These are phyloP conservation scores for Endotrypanum monterogeii DNA, from an alignment of 208 protist genomes.

Conservation along the genomic window DNA sequence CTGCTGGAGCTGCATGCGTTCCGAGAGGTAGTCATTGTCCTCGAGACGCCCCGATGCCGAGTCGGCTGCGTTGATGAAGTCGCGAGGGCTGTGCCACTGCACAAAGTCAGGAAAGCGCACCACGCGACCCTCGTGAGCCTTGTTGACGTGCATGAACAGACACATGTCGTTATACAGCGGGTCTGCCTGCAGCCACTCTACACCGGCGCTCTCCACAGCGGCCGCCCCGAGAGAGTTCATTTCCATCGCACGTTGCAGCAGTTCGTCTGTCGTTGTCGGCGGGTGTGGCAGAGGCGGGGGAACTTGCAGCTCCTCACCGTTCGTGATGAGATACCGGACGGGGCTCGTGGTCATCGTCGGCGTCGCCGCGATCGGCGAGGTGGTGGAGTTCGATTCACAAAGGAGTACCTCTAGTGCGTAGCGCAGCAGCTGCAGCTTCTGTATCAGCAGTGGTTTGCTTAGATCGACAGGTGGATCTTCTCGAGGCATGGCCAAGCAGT, in stretches of 20 bases:
- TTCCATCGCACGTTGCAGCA: constrained; percentile 55
- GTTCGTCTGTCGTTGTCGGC: constrained; percentile 60
- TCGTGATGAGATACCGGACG: constrained; percentile 49
- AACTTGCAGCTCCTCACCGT: constrained; percentile 56
- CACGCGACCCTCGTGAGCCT: constrained; percentile 57
- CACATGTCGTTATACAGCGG: constrained; percentile 89
- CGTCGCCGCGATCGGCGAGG: constrained; percentile 4
- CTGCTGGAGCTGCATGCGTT: constrained; percentile 57
- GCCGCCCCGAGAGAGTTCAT: constrained; percentile 44
- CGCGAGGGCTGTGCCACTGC: constrained; percentile 85
- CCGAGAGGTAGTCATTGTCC: constrained; percentile 70
- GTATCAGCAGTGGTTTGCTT: constrained; percentile 49
- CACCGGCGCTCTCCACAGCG: constrained; percentile 30
- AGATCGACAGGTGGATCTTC: constrained; percentile 42
- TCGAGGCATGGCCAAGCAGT: constrained; percentile 44
- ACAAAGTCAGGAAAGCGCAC: constrained; percentile 90
- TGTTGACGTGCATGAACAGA: constrained; percentile 80
- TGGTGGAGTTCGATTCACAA: background rate
- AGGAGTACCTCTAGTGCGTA: constrained; percentile 57
- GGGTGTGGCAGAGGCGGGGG: constrained; percentile 60
- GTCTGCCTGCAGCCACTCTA: constrained; percentile 53
- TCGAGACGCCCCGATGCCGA: background rate
- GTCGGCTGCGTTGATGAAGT: constrained; percentile 44
- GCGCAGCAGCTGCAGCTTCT: constrained; percentile 81
- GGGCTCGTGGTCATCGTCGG: background rate